Evolutionary conservation across 2,329 filamentous ascomycete genomes (phyloP), one percentile per base, ranked within the genome.

Genomic region (Calonectria honghensis): DNA sequence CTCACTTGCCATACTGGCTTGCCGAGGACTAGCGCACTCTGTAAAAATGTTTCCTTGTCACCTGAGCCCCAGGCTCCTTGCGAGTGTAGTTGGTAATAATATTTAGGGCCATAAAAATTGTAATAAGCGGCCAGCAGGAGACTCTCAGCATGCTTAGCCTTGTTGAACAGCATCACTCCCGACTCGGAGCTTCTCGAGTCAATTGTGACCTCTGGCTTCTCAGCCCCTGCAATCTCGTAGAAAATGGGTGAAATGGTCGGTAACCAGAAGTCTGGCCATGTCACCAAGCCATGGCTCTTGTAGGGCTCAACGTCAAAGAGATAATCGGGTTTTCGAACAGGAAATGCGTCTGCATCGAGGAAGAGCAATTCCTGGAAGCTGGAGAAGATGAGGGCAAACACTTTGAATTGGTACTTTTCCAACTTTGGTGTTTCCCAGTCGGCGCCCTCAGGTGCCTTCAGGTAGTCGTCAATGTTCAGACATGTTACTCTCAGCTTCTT

Each of bases 51-150:
- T 31, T 80, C 79, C 54, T 80, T 80, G 27, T 80, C 79, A 0
- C 79, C 79, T 0, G 79, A 80, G 1, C 79, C 79, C 79, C 79
- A 80, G 3, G 79, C 79, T 0, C 79, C 79, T n/a, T 80, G 79
- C 0, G 79, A 80, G 27, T 80, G 79, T n/a, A 80, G 79, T 13
- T 79, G 78, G 6, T 79, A 81, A 18, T 79, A 80, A 24, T 75
- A 80, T 5, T 14, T 71, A 1, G 75, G 75, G 0, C 79, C 78
- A 2, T 80, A 80, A 51, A 80, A 80, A 52, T 80, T 80, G 68
- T 80, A 80, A 65, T 80, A 80, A 4, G 68, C 65, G 0, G 79
- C 79, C 3, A 80, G 24, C 13, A 80, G 18, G 5, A 80, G 59
- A n/a, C 79, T 81, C 4, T 80, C 79, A 0, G 79, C 76, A 1